phyloP scores from a whole-genome alignment of 805 yeast genomes.

The Metschnikowia borealis region DNA sequence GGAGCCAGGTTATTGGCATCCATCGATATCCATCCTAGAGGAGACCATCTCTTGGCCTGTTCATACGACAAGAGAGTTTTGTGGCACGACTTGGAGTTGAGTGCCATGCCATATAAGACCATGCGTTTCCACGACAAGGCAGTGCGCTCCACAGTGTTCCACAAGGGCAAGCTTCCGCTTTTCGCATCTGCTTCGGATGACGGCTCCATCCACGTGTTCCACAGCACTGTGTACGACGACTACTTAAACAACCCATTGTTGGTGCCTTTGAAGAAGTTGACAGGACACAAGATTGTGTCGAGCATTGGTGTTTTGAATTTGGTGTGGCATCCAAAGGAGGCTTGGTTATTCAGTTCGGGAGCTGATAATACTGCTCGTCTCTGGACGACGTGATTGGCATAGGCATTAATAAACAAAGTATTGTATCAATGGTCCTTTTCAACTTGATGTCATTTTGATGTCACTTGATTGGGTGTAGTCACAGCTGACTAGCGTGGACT shows the following conservation, averaged over 20 bases:
- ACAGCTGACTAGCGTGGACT: slow-evolving; percentile 11
- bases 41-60: slow-evolving; percentile 89
- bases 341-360: slow-evolving; percentile 96
- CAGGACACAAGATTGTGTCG: slow-evolving; percentile 78
- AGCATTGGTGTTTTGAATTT: slow-evolving; percentile 84
- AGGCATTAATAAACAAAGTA: slow-evolving; percentile 6
- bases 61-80: slow-evolving; percentile 92
- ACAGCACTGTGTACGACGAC: slow-evolving; percentile 93
- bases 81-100: slow-evolving; percentile 95
- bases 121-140: slow-evolving; percentile 93
- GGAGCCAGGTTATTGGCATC: slow-evolving; percentile 94
- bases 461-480: slow-evolving; percentile 2
- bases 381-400: slow-evolving; percentile 72
- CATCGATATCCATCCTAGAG: slow-evolving; percentile 93
- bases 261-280: slow-evolving; percentile 91
- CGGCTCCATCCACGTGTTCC: slow-evolving; percentile 90
- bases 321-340: slow-evolving; percentile 96
- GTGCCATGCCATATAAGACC: slow-evolving; percentile 89
- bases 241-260: slow-evolving; percentile 91
- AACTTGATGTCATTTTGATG: background rate
- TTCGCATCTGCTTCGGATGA: slow-evolving; percentile 96
- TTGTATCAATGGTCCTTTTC: background rate
- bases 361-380: slow-evolving; percentile 94
- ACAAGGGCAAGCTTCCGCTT: slow-evolving; percentile 77
- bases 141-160: slow-evolving; percentile 83